A percentile compares a stretch with the other conserved stretches of the same genome.
phyloP scores from a whole-genome alignment of 2,329 filamentous ascomycete species.

The Colletotrichum melonis region DNA sequence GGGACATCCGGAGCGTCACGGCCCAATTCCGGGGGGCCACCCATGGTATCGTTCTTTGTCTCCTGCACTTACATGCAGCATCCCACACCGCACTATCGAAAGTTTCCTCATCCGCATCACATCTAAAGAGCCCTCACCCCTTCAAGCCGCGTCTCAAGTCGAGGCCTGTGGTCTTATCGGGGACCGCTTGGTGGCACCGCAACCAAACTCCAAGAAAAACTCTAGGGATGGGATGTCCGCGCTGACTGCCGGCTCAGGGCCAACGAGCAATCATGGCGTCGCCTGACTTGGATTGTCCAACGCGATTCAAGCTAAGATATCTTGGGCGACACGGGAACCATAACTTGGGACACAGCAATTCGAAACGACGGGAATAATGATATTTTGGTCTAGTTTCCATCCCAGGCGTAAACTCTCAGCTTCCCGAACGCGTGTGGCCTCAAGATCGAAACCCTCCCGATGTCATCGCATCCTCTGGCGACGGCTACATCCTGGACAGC shows the following conservation, averaged over 20 bases:
- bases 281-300: slow-evolving; percentile 23
- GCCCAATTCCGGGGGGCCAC: not conserved
- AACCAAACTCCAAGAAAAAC: not conserved
- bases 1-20: slow-evolving; percentile 18
- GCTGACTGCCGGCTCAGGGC: not conserved
- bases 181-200: not conserved
- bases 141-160: not conserved
- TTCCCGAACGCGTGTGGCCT: not conserved
- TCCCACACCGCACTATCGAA: not conserved
- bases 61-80: slow-evolving; percentile 12
- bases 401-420: not conserved
- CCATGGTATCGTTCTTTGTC: slow-evolving; percentile 21
- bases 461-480: not conserved
- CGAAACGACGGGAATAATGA: not conserved
- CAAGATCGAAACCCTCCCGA: not conserved
- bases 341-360: not conserved
- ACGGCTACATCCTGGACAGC: not conserved
- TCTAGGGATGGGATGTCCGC: not conserved
- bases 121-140: not conserved
- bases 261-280: slow-evolving; percentile 12
- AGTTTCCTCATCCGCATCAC: not conserved
- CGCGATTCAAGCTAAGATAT: not conserved
- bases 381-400: not conserved
- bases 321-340: not conserved
- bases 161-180: not conserved